Evolutionary conservation across 306 rosid species (phyloP), one percentile per base, ranked within the genome.

Genomic region (Echinosophora koreensis): DNA sequence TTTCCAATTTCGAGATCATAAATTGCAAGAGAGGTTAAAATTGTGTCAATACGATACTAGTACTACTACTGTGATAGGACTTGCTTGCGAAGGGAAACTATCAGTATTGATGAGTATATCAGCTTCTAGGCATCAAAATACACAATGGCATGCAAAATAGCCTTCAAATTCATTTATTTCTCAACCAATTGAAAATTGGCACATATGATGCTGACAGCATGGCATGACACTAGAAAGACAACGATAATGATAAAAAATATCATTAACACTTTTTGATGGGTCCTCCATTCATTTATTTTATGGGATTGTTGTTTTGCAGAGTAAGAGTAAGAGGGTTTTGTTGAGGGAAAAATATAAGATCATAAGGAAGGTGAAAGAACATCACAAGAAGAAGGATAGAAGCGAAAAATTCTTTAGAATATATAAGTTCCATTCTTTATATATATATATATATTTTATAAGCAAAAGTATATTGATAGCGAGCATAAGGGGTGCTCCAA

Each of bases 241-340:
- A 71, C 37, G 44, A 72, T 41, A 56, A 27, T 13, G 8, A 77
- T 80, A 32, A 57, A 49, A 74, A 76, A 55, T 61, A 82, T 77
- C 65, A 63, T 32, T 16, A 58, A 28, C 56, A 49, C 74, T 83
- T 83, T 88, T 83, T 8, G 15, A 78, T 83, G 86, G 91, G 89
- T 76, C 87, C 91, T 80, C 81, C 79, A 70, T 72, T 65, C 71
- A 76, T 82, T 32, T n/a, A n/a, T n/a, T n/a, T n/a, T n/a, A n/a
- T n/a, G n/a, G n/a, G n/a, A n/a, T n/a, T n/a, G n/a, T n/a, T n/a
- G n/a, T n/a, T n/a, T n/a, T n/a, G n/a, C n/a, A n/a, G n/a, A n/a
- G n/a, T n/a, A n/a, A n/a, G n/a, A n/a, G n/a, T n/a, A n/a, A n/a
- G n/a, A n/a, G n/a, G n/a, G n/a, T n/a, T n/a, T n/a, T n/a, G n/a